These are phyloP conservation scores for Ambrosia trifida DNA, from an alignment of 129 eudicot genomes.

Conservation along the genomic window DNA sequence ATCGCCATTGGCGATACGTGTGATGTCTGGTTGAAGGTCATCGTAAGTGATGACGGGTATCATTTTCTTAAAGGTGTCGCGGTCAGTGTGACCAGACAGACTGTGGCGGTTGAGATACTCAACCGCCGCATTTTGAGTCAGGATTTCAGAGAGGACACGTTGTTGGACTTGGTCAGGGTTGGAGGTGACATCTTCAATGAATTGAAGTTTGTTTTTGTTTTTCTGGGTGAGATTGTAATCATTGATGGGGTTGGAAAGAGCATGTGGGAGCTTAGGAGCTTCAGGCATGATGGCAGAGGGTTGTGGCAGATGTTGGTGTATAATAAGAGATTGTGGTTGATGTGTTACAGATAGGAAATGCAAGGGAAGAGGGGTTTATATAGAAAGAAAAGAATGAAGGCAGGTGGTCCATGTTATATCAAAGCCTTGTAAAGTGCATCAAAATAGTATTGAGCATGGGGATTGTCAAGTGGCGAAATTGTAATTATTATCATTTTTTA, in stretches of 20 bases:
- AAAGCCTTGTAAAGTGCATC: conserved; percentile 36
- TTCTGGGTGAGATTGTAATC: conserved; percentile 42
- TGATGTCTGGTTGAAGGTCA: conserved; percentile 56
- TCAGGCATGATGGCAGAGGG: conserved; percentile 56
- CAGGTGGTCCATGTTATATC: conserved; percentile 33
- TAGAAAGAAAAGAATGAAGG: conserved; percentile 29
- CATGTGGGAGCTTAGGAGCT: conserved; percentile 37
- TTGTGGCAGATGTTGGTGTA: background rate
- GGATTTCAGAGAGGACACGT: conserved; percentile 62
- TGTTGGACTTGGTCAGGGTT: conserved; percentile 61
- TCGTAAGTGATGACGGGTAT: conserved; percentile 71
- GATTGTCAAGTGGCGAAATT: conserved; percentile 29
- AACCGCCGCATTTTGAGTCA: conserved; percentile 54
- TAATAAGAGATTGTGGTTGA: background rate
- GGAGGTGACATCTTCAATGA: conserved; percentile 67
- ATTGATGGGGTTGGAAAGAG: conserved; percentile 3
- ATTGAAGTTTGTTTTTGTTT: conserved; percentile 55
- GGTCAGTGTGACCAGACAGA: conserved; percentile 47
- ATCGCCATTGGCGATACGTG: conserved; percentile 77
- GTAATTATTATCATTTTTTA: conserved; percentile 26
- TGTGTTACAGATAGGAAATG: background rate
- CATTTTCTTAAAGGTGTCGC: conserved; percentile 60
- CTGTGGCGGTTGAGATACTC: conserved; percentile 62
- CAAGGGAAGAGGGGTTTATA: conserved; percentile 35
- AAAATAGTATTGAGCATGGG: conserved; percentile 19